These are phyloP conservation scores for Tylopilus intermedius DNA, from an alignment of 768 basidiomycete species.

Conservation along the genomic window DNA sequence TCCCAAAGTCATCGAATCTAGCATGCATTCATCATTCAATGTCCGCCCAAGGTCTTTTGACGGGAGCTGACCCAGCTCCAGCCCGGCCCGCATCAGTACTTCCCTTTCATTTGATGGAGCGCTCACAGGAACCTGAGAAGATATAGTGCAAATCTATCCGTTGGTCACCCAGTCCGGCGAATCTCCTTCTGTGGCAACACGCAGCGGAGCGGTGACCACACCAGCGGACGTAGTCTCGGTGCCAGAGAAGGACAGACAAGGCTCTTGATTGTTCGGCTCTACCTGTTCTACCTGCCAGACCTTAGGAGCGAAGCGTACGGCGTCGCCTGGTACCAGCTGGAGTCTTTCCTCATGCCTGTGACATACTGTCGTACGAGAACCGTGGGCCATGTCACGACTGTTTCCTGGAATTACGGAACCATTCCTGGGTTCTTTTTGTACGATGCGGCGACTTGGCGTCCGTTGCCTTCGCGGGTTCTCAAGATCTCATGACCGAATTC, in stretches of 20 bases:
- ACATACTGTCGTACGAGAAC: too few relatives aligned
- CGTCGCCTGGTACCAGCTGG: conserved; percentile 3
- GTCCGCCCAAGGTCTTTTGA: background rate
- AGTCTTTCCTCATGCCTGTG: conserved; percentile 9
- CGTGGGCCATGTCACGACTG: background rate
- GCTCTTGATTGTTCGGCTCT: conserved; percentile 2
- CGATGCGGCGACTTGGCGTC: conserved; percentile 12
- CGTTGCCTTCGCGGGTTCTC: conserved; percentile 12
- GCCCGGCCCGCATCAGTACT: background rate
- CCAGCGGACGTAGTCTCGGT: background rate
- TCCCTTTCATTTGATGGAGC: background rate
- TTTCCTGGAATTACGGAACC: conserved; percentile 12
- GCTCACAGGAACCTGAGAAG: too few relatives aligned
- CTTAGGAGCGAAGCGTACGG: conserved; percentile 3
- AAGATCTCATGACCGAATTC: conserved; percentile 12
- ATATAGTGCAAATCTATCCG: too few relatives aligned
- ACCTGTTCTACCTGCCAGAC: conserved; percentile 4
- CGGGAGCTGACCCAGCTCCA: background rate
- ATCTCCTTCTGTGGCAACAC: conserved; percentile 5
- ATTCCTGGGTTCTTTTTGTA: conserved; percentile 6
- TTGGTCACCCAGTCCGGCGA: too few relatives aligned
- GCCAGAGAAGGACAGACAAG: conserved; percentile 1
- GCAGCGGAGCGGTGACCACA: conserved; percentile 1
- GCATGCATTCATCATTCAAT: background rate
- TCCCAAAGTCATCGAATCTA: background rate